A percentile compares a stretch with the other conserved stretches of the same genome.
Conservation (phyloP, 2,329 filamentous ascomycete genomes). For the Diatrype stigma region DNA sequence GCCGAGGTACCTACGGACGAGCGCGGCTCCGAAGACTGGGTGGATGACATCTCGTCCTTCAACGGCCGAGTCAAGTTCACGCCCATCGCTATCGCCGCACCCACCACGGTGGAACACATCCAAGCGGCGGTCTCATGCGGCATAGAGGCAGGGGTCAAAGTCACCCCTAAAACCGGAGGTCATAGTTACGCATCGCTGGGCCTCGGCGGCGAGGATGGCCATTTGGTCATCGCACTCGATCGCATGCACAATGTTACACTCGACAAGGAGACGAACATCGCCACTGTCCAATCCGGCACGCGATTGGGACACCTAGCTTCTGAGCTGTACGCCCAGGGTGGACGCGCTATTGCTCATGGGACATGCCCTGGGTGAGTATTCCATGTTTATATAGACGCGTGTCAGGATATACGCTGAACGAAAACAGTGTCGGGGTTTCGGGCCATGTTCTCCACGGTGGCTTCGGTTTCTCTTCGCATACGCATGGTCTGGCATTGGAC, state of each 20-base stretch:
- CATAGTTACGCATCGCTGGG: slow-evolving; percentile 45
- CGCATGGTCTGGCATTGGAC: slow-evolving; percentile 43
- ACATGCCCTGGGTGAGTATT: slow-evolving; percentile 33
- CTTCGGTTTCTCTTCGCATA: slow-evolving; percentile 34
- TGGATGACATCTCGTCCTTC: slow-evolving; percentile 22
- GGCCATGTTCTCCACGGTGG: slow-evolving; percentile 34
- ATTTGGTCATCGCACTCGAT: slow-evolving; percentile 41
- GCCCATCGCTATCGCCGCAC: slow-evolving; percentile 38
- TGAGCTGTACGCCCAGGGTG: slow-evolving; percentile 28
- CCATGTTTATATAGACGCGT: not conserved
- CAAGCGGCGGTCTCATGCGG: slow-evolving; percentile 41
- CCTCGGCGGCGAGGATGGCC: slow-evolving; percentile 41
- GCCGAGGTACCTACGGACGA: slow-evolving; percentile 19
- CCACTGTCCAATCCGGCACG: slow-evolving; percentile 38
- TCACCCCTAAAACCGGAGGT: slow-evolving; percentile 43
- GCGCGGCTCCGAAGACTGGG: slow-evolving; percentile 25
- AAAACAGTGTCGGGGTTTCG: slow-evolving; percentile 29
- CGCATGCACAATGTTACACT: slow-evolving; percentile 38
- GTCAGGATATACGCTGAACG: slow-evolving; percentile 7
- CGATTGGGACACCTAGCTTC: slow-evolving; percentile 36
- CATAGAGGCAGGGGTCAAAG: slow-evolving; percentile 34
- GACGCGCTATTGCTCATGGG: slow-evolving; percentile 32
- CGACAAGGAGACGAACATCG: slow-evolving; percentile 33
- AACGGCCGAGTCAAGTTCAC: slow-evolving; percentile 25
- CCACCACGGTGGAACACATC: slow-evolving; percentile 37